Evolutionary conservation across 306 rosid species (phyloP).

Genomic region (Quercus engelmannii): DNA sequence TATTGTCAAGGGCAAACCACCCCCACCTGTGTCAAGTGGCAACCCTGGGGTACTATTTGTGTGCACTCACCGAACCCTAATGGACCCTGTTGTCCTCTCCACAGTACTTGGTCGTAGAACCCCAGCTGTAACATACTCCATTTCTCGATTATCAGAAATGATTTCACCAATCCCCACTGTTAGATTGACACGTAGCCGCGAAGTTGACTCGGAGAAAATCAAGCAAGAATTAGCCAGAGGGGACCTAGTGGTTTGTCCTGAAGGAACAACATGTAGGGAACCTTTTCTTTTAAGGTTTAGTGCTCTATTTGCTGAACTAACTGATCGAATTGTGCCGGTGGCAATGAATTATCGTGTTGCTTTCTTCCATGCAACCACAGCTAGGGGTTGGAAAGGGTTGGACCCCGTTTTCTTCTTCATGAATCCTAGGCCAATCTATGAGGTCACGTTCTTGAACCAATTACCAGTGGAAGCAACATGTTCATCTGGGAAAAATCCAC

Average conservation of each 20-base stretch:
- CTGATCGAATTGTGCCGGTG: constrained; percentile 91
- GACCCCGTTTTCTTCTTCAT: constrained; percentile 90
- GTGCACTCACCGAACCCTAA: constrained; percentile 81
- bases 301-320: constrained; percentile 72
- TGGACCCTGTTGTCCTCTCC: constrained; percentile 92
- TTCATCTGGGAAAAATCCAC: constrained; percentile 75
- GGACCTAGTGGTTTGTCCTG: constrained; percentile 84
- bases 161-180: constrained; percentile 87
- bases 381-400: constrained; percentile 81
- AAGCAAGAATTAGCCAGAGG: constrained; percentile 56
- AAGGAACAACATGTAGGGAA: constrained; percentile 94
- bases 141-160: constrained; percentile 75
- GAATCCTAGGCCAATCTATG: constrained; percentile 90
- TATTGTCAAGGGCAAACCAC: constrained; percentile 71
- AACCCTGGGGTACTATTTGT: constrained; percentile 84
- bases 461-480: constrained; percentile 88
- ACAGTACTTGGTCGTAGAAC: constrained; percentile 58
- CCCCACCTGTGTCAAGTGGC: constrained; percentile 28
- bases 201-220: constrained; percentile 65
- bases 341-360: constrained; percentile 92
- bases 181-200: constrained; percentile 56
- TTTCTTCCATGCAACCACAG: constrained; percentile 95
- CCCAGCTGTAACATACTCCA: constrained; percentile 87
- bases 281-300: constrained; percentile 88
- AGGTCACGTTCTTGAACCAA: constrained; percentile 87